Evolutionary conservation across 495 filamentous ascomycete species (phyloP).

Genomic region (Friedmanniomyces simplex): DNA sequence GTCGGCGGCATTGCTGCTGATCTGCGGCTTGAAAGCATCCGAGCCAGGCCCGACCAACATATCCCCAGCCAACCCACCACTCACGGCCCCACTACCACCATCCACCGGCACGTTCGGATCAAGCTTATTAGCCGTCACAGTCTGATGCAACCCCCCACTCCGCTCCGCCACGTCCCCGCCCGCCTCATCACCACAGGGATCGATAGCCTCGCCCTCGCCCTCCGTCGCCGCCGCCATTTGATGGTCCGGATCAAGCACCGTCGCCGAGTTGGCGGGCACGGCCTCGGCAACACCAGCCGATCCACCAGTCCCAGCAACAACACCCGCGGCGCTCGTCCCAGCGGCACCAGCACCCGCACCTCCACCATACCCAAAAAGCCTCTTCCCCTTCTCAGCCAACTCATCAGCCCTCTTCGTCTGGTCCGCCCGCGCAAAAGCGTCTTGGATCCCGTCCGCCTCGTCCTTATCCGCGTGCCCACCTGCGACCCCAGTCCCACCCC

Average conservation of each 20-base stretch:
- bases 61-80: not conserved
- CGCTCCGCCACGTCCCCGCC: not conserved
- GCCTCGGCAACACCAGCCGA: too few relatives aligned
- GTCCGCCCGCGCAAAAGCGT: not conserved
- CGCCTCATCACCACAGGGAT: not conserved
- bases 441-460: not conserved
- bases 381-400: slow-evolving; percentile 2
- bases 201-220: too few relatives aligned
- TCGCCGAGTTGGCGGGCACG: not conserved
- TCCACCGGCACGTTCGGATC: slow-evolving; percentile 16
- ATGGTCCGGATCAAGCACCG: not conserved
- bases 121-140: slow-evolving; percentile 21
- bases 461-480: not conserved
- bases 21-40: slow-evolving; percentile 20
- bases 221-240: not conserved
- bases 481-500: too few relatives aligned
- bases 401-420: not conserved
- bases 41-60: not conserved
- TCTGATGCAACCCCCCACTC: slow-evolving; percentile 18
- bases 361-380: not conserved
- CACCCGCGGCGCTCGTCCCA: not conserved
- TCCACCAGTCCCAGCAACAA: too few relatives aligned
- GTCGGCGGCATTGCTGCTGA: slow-evolving; percentile 21
- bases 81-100: too few relatives aligned
- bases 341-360: too few relatives aligned